Evolutionary conservation across 371 early-diverging fungal species (phyloP), one percentile per base, ranked within the genome.

Genomic region (Haplosporangium sp.): DNA sequence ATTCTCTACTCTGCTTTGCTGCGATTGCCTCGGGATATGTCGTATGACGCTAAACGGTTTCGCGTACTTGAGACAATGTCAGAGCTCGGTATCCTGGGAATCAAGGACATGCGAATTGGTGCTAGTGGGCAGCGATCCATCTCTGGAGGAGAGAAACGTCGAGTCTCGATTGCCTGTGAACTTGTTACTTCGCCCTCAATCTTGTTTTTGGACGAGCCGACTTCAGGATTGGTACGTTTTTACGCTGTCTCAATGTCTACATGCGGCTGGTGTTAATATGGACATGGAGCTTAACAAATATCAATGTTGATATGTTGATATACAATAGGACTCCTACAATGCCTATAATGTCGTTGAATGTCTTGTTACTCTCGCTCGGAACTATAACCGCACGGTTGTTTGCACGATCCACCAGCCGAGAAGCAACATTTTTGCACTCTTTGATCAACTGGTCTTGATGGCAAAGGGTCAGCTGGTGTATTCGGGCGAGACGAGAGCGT

Each of bases 371-470:
- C 75, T 99, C 29, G 97, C 98, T 0, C 85, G 90, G 29, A 84
- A 87, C 29, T 90, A 91, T 66, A 92, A 94, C 51, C 91, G 96
- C 23, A 98, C 98, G 0, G 90, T 99, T 23, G 85, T 98, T 7
- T 93, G 95, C 73, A 96, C 96, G 11, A 96, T 98, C 42, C 98
- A 99, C 74, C 99, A 98, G 73, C 99, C 99, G 6, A 89, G 98
- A 13, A 91, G 93, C 14, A 94, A 98, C 64, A 96, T 98, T 56
- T 94, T 94, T 53, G 85, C 91, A 18, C 81, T 95, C 64, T 97
- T 99, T 85, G 96, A 97, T 82, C 89, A 91, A 36, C 83, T 98
- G 11, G 82, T 98, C 12, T 83, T 99, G 36, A 85, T 99, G 52
- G 91, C 94, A 20, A 94, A 93, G 38, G 96, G 97, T 2, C 86